Percentiles rank a stretch among this genome's conserved stretches.
phyloP scores from a whole-genome alignment of 257 asterid genomes.

The Thymus mandschuricus region DNA sequence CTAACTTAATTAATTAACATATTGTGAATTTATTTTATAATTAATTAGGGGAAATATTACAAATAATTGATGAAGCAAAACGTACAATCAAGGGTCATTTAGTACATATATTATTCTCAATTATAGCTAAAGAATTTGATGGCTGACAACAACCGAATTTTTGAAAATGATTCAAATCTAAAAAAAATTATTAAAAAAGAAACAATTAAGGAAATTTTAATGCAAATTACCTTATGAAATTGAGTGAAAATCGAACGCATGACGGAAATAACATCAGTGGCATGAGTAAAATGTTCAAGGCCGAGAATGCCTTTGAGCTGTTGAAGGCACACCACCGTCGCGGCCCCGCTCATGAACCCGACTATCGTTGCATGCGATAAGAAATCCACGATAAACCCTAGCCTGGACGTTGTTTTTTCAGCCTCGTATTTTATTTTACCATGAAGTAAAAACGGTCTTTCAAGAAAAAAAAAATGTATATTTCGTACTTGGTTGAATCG shows the following conservation, averaged over 20 bases:
- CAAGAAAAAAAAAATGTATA: too few species aligned
- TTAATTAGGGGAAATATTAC: not conserved
- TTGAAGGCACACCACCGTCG: slow-evolving; percentile 89
- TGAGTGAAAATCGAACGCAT: slow-evolving; percentile 80
- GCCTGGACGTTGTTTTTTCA: slow-evolving; percentile 42
- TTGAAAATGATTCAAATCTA: slow-evolving; percentile 16
- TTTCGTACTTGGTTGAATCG: not conserved
- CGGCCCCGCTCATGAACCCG: slow-evolving; percentile 98
- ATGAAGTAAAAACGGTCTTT: too few species aligned
- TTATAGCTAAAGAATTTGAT: slow-evolving; percentile 17
- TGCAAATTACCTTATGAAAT: slow-evolving; percentile 58
- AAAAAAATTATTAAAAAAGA: too few species aligned
- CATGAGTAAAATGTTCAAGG: slow-evolving; percentile 74
- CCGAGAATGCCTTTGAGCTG: slow-evolving; percentile 87
- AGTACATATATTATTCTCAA: too few species aligned
- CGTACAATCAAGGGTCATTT: not conserved
- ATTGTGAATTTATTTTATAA: not conserved
- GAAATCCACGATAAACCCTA: slow-evolving; percentile 93
- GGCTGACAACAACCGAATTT: not conserved
- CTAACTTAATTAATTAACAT: not conserved
- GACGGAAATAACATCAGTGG: slow-evolving; percentile 76
- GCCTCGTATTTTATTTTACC: not conserved
- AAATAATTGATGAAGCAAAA: slow-evolving; percentile 14
- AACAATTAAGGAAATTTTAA: too few species aligned
- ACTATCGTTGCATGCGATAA: slow-evolving; percentile 94